Evolutionary conservation across 495 filamentous ascomycete genomes (phyloP).

Genomic region (Podospora pseudopauciseta): DNA sequence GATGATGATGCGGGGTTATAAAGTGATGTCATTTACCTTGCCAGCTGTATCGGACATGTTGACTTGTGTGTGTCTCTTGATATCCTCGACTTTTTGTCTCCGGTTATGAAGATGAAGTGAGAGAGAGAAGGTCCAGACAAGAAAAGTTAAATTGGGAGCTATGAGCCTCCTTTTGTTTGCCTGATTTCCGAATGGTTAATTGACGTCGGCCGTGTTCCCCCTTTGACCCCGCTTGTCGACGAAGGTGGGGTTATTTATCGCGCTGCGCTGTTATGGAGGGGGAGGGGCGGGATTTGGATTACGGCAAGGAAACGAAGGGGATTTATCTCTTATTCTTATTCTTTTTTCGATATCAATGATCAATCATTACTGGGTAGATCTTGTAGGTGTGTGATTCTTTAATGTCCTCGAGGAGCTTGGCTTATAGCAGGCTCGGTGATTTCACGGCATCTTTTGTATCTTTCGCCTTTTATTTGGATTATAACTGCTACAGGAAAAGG

Average conservation of each 20-base stretch:
- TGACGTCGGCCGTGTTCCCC: not conserved
- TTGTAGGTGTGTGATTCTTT: not conserved
- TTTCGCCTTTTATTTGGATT: not conserved
- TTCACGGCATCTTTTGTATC: conserved; percentile 29
- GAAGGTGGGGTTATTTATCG: not conserved
- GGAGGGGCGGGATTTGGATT: not conserved
- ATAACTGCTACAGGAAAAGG: not conserved
- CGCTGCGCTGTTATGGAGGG: not conserved
- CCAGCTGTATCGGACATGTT: conserved; percentile 47
- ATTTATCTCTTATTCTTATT: not conserved
- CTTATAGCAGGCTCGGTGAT: conserved; percentile 25
- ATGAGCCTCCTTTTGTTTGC: conserved; percentile 9
- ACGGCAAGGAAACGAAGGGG: conserved; percentile 8
- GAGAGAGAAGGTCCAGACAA: not conserved
- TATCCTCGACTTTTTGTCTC: not conserved
- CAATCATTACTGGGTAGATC: not conserved
- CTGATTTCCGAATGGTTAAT: not conserved
- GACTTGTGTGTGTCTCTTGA: conserved; percentile 12
- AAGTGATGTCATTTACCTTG: conserved; percentile 34
- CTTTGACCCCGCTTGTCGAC: conserved; percentile 4
- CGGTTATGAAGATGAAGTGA: not conserved
- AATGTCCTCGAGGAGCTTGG: not conserved
- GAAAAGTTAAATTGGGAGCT: not conserved
- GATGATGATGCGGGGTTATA: conserved; percentile 12
- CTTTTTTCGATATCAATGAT: not conserved